Evolutionary conservation across 495 filamentous ascomycete genomes (phyloP).

Genomic region (Hyaloscypha finlandica): DNA sequence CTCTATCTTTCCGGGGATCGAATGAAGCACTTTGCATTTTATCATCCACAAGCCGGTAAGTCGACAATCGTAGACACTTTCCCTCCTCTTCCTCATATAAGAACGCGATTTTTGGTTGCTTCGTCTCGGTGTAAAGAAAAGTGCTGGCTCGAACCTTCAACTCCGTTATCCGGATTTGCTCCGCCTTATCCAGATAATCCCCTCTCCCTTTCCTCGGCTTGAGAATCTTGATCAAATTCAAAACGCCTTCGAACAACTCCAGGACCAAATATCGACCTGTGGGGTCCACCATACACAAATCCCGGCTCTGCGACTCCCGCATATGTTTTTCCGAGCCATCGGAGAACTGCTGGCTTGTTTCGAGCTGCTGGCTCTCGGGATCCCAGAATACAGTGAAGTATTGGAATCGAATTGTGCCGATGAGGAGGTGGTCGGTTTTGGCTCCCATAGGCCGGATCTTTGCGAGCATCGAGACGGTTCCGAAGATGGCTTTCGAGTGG

Average conservation of each 20-base stretch:
- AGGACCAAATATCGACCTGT: slow-evolving; percentile 78
- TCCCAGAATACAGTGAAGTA: slow-evolving; percentile 94
- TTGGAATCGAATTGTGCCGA: slow-evolving; percentile 84
- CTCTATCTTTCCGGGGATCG: slow-evolving; percentile 46
- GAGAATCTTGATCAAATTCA: slow-evolving; percentile 73
- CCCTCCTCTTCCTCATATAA: slow-evolving; percentile 77
- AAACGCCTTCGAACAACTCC: slow-evolving; percentile 85
- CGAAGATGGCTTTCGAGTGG: slow-evolving; percentile 71
- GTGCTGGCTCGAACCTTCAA: slow-evolving; percentile 80
- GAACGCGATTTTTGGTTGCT: slow-evolving; percentile 76
- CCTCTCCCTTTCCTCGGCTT: slow-evolving; percentile 57
- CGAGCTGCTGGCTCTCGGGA: slow-evolving; percentile 55
- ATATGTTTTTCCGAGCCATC: slow-evolving; percentile 80
- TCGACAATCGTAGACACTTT: slow-evolving; percentile 60
- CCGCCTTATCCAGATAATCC: slow-evolving; percentile 64
- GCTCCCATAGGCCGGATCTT: slow-evolving; percentile 74
- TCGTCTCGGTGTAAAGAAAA: slow-evolving; percentile 75
- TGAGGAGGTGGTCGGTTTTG: slow-evolving; percentile 82
- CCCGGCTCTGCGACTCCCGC: slow-evolving; percentile 72
- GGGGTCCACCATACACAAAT: slow-evolving; percentile 82
- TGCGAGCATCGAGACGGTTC: slow-evolving; percentile 82
- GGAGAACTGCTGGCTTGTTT: slow-evolving; percentile 68
- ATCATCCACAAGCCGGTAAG: slow-evolving; percentile 58
- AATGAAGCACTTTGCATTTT: slow-evolving; percentile 47
- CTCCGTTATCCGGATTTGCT: slow-evolving; percentile 77